phyloP scores from a whole-genome alignment of 2,329 filamentous ascomycete genomes.

The Nemania serpens region DNA sequence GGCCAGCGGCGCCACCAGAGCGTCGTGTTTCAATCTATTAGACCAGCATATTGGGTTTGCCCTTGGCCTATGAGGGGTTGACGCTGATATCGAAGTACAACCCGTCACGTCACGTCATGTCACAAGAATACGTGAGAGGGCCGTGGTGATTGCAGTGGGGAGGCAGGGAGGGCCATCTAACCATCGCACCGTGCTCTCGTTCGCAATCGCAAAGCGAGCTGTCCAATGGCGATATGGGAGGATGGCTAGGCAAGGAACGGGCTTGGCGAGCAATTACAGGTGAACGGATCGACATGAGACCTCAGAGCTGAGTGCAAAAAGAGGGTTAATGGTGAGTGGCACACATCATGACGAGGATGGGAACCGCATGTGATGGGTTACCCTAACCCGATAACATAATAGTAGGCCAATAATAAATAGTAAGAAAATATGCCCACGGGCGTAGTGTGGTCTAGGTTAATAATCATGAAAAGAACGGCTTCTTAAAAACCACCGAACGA shows the following conservation, averaged over 20 bases:
- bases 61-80: constrained; percentile 5
- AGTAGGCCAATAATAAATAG: not conserved
- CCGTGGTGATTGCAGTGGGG: constrained; percentile 3
- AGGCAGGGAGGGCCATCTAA: not conserved
- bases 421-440: not conserved
- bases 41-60: not conserved
- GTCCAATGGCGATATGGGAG: constrained; percentile 11
- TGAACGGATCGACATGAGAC: not conserved
- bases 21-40: constrained; percentile 2
- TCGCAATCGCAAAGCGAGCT: constrained; percentile 2
- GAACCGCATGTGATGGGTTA: not conserved
- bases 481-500: constrained; percentile 20
- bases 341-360: constrained; percentile 1
- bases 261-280: not conserved
- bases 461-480: constrained; percentile 13
- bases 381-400: constrained; percentile 12
- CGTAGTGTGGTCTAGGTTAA: not conserved
- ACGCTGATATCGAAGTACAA: constrained; percentile 1
- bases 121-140: constrained; percentile 3
- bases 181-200: not conserved
- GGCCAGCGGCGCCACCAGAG: constrained; percentile 2
- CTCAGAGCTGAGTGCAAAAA: not conserved
- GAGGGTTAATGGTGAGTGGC: not conserved
- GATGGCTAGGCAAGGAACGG: constrained; percentile 1
- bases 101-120: constrained; percentile 7